Conservation (phyloP, 176 grass and related monocot genomes). For the Paspalum vaginatum region DNA sequence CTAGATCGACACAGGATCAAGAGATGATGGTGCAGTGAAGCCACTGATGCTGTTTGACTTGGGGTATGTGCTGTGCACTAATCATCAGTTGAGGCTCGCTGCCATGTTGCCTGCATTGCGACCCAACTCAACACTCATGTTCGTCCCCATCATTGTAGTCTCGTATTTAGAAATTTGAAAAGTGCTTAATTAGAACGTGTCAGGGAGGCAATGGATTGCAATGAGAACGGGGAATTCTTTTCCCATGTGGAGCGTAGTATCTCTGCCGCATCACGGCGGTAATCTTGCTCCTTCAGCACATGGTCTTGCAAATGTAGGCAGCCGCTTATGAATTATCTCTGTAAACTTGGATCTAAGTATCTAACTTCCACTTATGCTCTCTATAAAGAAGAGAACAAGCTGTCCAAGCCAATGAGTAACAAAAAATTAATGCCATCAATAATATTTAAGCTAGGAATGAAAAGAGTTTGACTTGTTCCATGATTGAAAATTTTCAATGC, state of each 20-base stretch:
- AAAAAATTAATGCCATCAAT: background rate
- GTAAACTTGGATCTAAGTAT: background rate
- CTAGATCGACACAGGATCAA: background rate
- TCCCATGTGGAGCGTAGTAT: background rate
- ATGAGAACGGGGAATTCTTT: background rate
- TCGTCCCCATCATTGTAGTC: slow-evolving; percentile 36
- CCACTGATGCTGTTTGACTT: slow-evolving; percentile 32
- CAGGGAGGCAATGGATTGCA: background rate
- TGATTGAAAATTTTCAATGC: background rate
- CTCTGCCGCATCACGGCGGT: background rate
- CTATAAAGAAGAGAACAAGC: background rate
- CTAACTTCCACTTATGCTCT: background rate
- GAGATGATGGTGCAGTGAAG: background rate
- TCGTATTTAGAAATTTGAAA: background rate
- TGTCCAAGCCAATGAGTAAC: background rate
- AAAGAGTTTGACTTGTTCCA: background rate
- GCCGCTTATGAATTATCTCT: background rate
- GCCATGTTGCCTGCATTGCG: slow-evolving; percentile 6
- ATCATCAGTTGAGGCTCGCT: slow-evolving; percentile 9
- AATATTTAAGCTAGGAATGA: background rate
- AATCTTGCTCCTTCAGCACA: slow-evolving; percentile 19
- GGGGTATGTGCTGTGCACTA: slow-evolving; percentile 18
- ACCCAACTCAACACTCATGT: slow-evolving; percentile 25
- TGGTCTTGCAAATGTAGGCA: background rate
- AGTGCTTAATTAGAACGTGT: slow-evolving; percentile 30